Evolutionary conservation across 495 filamentous ascomycete genomes (phyloP), one percentile per base, ranked within the genome.

Genomic region (Penicillium canescens): DNA sequence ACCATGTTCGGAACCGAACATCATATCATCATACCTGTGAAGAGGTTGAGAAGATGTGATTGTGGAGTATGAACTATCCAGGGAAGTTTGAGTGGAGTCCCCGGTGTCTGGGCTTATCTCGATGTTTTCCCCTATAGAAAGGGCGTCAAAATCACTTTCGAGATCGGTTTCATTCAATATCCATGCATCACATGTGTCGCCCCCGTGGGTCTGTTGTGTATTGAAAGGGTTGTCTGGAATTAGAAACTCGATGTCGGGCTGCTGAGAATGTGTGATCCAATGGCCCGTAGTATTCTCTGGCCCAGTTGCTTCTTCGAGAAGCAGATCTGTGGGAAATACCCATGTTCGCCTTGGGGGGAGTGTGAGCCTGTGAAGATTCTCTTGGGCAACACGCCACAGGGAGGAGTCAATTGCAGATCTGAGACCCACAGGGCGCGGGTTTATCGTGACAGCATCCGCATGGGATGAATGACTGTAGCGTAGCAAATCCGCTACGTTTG

Each of bases 341-440:
- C 28, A 39, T 12, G 9, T 13, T 16, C 12, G 4, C n/a, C 23
- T 46, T 54, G 44, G 39, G 40, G 12, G 37, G 21, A 2, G 20
- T 36, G 50, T 57, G 52, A 4, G 39, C 24, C n/a, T 62, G n/a
- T 52, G 46, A 10, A 69, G 52, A 33, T 45, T 42, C n/a, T 45
- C 56, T 39, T 69, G 68, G 9, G 68, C 63, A 23, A 68, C 58
- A 4, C 46, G 23, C 70, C 70, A 75, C 4, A 75, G 52, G 2
- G 56, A 57, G 18, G 61, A 50, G 14, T 66, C 50, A 2, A 71
- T 48, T 7, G 54, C 50, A 13, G 51, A 14, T 9, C 46, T 56
- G 1, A 46, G 24, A 23, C 52, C 47, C 36, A 21, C 6, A 33
- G 14, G 1, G 5, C 43, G 24, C 6, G 44, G 9, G 5, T 26